Conservation (phyloP, 495 filamentous ascomycete species). For the Aspergillus homomorphus region DNA sequence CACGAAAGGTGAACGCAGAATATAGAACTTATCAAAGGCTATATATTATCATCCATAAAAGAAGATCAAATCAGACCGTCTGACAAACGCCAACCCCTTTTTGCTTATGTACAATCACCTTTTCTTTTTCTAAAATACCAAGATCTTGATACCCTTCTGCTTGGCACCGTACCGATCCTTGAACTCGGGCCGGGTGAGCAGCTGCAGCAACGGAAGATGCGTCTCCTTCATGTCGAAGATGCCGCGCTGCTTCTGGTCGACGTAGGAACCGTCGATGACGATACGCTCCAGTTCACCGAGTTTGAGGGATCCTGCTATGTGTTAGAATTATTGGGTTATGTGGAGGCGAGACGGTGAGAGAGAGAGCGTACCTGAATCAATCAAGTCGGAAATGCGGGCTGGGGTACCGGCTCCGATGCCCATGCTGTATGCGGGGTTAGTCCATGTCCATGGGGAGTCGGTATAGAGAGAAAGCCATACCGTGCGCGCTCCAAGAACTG, state of each 20-base stretch:
- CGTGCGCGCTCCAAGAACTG: slow-evolving; percentile 64
- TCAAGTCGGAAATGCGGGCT: slow-evolving; percentile 70
- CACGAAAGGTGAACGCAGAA: no score
- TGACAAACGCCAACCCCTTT: slow-evolving; percentile 15
- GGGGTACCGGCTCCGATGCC: slow-evolving; percentile 90
- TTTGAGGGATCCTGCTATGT: slow-evolving; percentile 59
- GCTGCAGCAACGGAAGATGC: slow-evolving; percentile 66
- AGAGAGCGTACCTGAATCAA: slow-evolving; percentile 63
- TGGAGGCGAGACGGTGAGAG: not conserved
- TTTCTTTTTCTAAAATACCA: slow-evolving; percentile 33
- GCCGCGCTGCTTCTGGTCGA: slow-evolving; percentile 88
- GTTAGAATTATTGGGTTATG: not conserved
- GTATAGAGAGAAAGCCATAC: slow-evolving; percentile 26
- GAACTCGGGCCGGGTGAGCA: slow-evolving; percentile 64
- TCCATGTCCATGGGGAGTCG: not conserved
- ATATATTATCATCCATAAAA: not conserved
- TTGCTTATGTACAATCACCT: slow-evolving; percentile 12
- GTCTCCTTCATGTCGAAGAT: slow-evolving; percentile 93
- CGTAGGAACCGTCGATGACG: slow-evolving; percentile 82
- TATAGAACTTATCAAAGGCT: not conserved
- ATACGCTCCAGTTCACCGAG: slow-evolving; percentile 69
- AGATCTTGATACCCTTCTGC: slow-evolving; percentile 36
- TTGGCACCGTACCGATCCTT: slow-evolving; percentile 60
- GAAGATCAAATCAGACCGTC: slow-evolving; percentile 3
- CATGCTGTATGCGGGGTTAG: slow-evolving; percentile 47